These are phyloP conservation scores for Xylaria sp. DNA, from an alignment of 2,329 filamentous ascomycete genomes.

Conservation along the genomic window DNA sequence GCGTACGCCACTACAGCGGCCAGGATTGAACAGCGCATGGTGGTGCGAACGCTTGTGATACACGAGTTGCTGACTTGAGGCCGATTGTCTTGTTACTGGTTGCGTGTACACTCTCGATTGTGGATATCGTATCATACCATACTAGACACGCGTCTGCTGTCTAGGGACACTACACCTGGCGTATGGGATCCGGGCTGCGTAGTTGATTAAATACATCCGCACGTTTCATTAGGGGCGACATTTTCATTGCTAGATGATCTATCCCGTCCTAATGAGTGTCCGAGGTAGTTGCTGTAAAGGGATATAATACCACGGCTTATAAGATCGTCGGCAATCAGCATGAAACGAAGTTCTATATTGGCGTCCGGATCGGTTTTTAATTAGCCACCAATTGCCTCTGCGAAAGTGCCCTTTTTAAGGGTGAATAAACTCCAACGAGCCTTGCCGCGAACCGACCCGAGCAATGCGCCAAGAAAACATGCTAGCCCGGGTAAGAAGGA, in stretches of 20 bases:
- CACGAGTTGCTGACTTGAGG: background rate
- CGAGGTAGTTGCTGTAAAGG: constrained; percentile 5
- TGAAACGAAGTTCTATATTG: constrained; percentile 4
- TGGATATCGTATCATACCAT: background rate
- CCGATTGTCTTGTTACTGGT: background rate
- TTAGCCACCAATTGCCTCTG: constrained; percentile 19
- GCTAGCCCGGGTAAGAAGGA: background rate
- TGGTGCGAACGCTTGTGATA: constrained; percentile 15
- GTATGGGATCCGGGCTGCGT: background rate
- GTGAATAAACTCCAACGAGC: background rate
- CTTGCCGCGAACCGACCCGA: background rate
- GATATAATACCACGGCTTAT: constrained; percentile 10
- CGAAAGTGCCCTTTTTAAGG: background rate
- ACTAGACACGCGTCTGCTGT: too few species aligned
- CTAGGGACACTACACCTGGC: background rate
- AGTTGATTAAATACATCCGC: constrained; percentile 1
- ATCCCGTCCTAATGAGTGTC: background rate
- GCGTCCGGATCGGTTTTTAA: background rate
- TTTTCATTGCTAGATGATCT: background rate
- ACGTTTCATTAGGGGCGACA: background rate
- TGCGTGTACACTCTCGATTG: background rate
- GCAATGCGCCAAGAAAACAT: background rate
- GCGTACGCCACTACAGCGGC: constrained; percentile 39
- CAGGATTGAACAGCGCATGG: constrained; percentile 46
- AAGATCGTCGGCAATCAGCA: constrained; percentile 5